Percentiles rank a stretch among this genome's conserved stretches.
phyloP scores from a whole-genome alignment of 169 alveolate genomes.

The Perkinsus marinus region DNA sequence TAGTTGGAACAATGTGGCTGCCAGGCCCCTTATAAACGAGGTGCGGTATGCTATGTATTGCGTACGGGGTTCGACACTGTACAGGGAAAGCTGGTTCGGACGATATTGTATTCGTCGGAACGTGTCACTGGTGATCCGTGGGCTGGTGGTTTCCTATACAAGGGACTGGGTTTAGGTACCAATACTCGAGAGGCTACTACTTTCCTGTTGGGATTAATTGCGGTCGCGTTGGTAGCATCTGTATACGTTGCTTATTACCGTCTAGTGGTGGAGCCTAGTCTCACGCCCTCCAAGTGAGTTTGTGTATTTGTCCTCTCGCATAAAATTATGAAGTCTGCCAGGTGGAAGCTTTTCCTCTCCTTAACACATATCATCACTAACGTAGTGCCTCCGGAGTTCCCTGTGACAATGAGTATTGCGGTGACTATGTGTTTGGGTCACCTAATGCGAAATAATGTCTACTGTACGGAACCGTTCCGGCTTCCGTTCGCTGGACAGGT shows the following conservation, averaged over 20 bases:
- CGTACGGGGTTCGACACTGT: slow-evolving; percentile 66
- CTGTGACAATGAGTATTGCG: slow-evolving; percentile 83
- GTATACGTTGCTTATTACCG: slow-evolving; percentile 72
- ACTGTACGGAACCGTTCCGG: slow-evolving; percentile 95
- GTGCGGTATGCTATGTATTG: slow-evolving; percentile 39
- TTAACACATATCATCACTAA: slow-evolving; percentile 90
- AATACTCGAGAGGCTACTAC: slow-evolving; percentile 80
- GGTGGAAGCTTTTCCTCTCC: slow-evolving; percentile 74
- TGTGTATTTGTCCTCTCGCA: no score
- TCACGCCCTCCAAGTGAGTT: slow-evolving; percentile 20
- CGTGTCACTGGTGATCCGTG: slow-evolving; percentile 1
- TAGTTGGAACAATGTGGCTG: slow-evolving; percentile 24
- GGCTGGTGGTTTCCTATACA: background rate
- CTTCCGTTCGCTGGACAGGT: slow-evolving; percentile 88
- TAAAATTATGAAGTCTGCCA: background rate
- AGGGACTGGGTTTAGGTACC: slow-evolving; percentile 26
- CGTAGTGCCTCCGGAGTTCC: slow-evolving; percentile 98
- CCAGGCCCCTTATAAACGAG: background rate
- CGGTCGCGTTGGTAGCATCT: slow-evolving; percentile 81
- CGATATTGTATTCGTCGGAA: slow-evolving; percentile 70
- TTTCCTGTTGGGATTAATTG: slow-evolving; percentile 70
- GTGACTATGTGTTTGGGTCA: slow-evolving; percentile 83
- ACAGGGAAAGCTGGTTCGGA: slow-evolving; percentile 90
- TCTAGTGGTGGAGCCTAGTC: slow-evolving; percentile 44
- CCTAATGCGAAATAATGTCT: slow-evolving; percentile 72